phyloP scores from a whole-genome alignment of 495 filamentous ascomycete genomes.

The Neurospora sp. region DNA sequence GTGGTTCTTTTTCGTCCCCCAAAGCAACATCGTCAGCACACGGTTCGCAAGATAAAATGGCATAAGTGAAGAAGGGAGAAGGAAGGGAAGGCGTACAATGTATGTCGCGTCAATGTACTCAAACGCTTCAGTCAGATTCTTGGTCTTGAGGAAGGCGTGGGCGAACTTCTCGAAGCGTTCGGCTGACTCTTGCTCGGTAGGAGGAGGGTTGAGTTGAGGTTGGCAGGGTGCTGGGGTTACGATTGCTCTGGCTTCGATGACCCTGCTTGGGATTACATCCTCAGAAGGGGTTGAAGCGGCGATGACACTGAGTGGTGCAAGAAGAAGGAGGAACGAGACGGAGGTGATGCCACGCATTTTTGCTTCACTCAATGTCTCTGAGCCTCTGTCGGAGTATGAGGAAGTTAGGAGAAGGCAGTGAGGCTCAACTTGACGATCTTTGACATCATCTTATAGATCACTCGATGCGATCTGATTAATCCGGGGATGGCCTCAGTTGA shows the following conservation, averaged over 20 bases:
- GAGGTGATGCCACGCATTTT: neutral
- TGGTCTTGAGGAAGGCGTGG: slow-evolving; percentile 21
- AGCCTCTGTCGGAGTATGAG: neutral
- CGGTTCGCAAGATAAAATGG: neutral
- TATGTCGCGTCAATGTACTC: slow-evolving; percentile 19
- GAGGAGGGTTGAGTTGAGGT: slow-evolving; percentile 5
- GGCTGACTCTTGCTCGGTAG: slow-evolving; percentile 14
- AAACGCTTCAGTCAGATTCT: slow-evolving; percentile 26
- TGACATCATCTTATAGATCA: neutral
- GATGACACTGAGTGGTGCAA: neutral
- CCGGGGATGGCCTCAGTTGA: neutral
- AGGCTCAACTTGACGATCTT: neutral
- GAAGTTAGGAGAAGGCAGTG: neutral
- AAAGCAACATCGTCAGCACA: neutral
- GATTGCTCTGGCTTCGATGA: neutral
- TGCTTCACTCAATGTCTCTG: neutral
- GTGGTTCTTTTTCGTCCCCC: neutral
- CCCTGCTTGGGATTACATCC: neutral
- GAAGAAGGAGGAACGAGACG: neutral
- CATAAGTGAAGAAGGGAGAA: neutral
- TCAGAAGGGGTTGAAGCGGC: neutral
- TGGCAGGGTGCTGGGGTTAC: slow-evolving; percentile 13
- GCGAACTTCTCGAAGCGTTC: slow-evolving; percentile 22
- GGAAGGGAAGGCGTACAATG: slow-evolving; percentile 10
- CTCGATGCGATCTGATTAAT: neutral